These are phyloP conservation scores for Xerocomus minutiporus DNA, from an alignment of 1,284 basidiomycete genomes.

Conservation along the genomic window DNA sequence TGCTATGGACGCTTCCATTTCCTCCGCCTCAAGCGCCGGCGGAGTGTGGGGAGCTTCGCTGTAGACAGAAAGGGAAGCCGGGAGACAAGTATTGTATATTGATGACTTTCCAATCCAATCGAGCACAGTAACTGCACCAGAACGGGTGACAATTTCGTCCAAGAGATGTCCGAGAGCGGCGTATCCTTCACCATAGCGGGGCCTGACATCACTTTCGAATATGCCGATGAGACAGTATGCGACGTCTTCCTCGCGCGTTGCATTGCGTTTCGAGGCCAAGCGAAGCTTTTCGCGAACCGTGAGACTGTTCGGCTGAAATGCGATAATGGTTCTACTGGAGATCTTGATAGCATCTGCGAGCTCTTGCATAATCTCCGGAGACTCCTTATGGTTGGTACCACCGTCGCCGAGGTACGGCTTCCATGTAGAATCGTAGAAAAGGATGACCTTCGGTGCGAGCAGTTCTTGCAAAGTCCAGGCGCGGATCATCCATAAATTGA, in stretches of 20 bases:
- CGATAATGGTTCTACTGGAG: slow-evolving; percentile 6
- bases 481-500: slow-evolving; percentile 12
- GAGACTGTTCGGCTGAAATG: slow-evolving; percentile 12
- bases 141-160: slow-evolving; percentile 15
- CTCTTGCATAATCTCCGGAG: slow-evolving; percentile 14
- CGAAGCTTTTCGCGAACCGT: slow-evolving; percentile 12
- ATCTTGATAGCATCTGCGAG: slow-evolving; percentile 12
- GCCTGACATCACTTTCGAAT: slow-evolving; percentile 14
- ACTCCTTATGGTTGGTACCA: slow-evolving; percentile 14
- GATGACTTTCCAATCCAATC: slow-evolving; percentile 16
- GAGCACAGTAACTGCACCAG: slow-evolving; percentile 14
- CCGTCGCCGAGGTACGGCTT: slow-evolving; percentile 12
- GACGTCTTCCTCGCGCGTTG: slow-evolving; percentile 12
- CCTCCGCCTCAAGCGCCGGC: background rate
- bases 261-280: slow-evolving; percentile 11
- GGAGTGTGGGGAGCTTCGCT: slow-evolving; percentile 1
- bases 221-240: slow-evolving; percentile 19
- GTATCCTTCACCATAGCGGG: slow-evolving; percentile 13
- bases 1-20: background rate
- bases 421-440: slow-evolving; percentile 16
- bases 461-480: slow-evolving; percentile 19
- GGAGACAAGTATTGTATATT: slow-evolving; percentile 15
- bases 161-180: slow-evolving; percentile 14
- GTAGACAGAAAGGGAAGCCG: slow-evolving; percentile 8
- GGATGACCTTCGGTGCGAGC: slow-evolving; percentile 11